Evolutionary conservation across 2,329 filamentous ascomycete genomes (phyloP).

Genomic region (Pseudomassariella vexata): DNA sequence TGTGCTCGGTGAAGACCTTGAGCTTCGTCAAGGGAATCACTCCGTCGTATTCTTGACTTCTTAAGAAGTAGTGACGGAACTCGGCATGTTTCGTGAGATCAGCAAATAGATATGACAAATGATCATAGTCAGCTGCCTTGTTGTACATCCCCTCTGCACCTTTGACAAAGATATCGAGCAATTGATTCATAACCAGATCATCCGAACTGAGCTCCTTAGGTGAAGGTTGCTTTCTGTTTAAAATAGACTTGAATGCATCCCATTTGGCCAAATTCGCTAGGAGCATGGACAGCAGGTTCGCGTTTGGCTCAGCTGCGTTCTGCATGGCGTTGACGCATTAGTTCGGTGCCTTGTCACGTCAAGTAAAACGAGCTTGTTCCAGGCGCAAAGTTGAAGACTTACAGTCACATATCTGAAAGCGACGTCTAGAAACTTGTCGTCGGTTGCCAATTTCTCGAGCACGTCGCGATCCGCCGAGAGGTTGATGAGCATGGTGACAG

Average conservation of each 20-base stretch:
- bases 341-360: too few species aligned
- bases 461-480: conserved; percentile 72
- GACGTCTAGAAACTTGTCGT: conserved; percentile 74
- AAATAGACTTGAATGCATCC: conserved; percentile 63
- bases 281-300: conserved; percentile 83
- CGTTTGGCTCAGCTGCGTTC: conserved; percentile 71
- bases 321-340: conserved; percentile 26
- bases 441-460: conserved; percentile 64
- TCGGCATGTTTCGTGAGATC: conserved; percentile 80
- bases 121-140: conserved; percentile 80
- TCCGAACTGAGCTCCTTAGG: conserved; percentile 69
- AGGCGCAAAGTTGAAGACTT: too few species aligned
- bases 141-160: conserved; percentile 80
- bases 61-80: conserved; percentile 69
- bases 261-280: conserved; percentile 87
- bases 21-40: conserved; percentile 90
- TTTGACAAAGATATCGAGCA: conserved; percentile 95
- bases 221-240: conserved; percentile 61
- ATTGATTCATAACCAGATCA: conserved; percentile 73
- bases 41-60: conserved; percentile 67
- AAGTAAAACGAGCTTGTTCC: too few species aligned
- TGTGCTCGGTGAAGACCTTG: conserved; percentile 89
- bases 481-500: conserved; percentile 84
- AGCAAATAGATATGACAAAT: conserved; percentile 89
- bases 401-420: conserved; percentile 71